Conservation (phyloP, 352 stramenopile genomes). For the Globisporangium carolinianum region DNA sequence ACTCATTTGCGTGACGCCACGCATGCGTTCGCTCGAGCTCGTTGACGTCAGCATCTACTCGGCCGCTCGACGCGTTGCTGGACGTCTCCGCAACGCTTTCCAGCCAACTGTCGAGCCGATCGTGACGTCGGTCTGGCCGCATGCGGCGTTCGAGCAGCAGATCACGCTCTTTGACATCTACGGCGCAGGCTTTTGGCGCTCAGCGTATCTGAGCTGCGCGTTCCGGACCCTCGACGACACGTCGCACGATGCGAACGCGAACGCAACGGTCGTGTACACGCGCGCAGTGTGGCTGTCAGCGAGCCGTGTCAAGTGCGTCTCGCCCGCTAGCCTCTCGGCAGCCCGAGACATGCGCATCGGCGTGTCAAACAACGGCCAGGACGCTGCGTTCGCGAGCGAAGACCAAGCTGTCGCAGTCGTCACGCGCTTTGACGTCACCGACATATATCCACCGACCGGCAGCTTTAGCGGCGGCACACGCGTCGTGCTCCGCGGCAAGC, state of each 20-base stretch:
- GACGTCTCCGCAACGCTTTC: slow-evolving; percentile 26
- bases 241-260: too few relatives aligned
- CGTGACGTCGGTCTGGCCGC: slow-evolving; percentile 34
- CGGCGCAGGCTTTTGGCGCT: slow-evolving; percentile 44
- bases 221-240: slow-evolving; percentile 15
- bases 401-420: slow-evolving; percentile 18
- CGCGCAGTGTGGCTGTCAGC: slow-evolving; percentile 41
- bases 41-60: slow-evolving; percentile 31
- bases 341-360: slow-evolving; percentile 19
- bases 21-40: slow-evolving; percentile 5
- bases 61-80: slow-evolving; percentile 14
- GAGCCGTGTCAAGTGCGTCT: slow-evolving; percentile 42
- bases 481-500: slow-evolving; percentile 46
- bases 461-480: slow-evolving; percentile 40
- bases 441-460: slow-evolving; percentile 40
- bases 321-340: slow-evolving; percentile 17
- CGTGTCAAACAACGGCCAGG: slow-evolving; percentile 47
- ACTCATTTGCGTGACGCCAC: slow-evolving; percentile 36
- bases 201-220: slow-evolving; percentile 31
- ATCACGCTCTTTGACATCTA: slow-evolving; percentile 52
- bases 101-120: slow-evolving; percentile 30
- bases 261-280: not conserved
- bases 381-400: slow-evolving; percentile 19
- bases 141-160: slow-evolving; percentile 29
- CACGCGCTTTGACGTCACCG: slow-evolving; percentile 31